Evolutionary conservation across 257 asterid genomes (phyloP), one percentile per base, ranked within the genome.

Genomic region (Primulina tabacum): DNA sequence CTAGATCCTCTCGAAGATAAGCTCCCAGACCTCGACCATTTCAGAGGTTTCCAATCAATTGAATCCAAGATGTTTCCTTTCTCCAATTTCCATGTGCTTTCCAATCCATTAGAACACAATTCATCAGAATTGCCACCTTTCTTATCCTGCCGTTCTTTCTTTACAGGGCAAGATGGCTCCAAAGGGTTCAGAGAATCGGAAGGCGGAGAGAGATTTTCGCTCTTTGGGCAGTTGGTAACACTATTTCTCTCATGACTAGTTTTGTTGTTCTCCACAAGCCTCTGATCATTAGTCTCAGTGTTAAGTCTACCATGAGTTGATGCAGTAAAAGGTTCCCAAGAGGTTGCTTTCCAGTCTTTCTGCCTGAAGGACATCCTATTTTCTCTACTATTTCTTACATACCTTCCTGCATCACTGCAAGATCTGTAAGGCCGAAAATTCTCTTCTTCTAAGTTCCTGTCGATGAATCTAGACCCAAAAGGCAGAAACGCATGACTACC

Each of bases 361-460:
- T 90, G 96, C 76, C 82, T 79, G 77, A 81, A 80, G 34, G 94
- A 77, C 35, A 82, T 89, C 76, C 97, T 83, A 69, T 75, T 85
- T 76, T 89, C 97, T 77, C 89, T 85, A 77, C 70, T 79, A 74
- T 75, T 84, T 78, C 90, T 82, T 60, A 79, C 58, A 65, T 85
- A 78, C 74, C 87, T 86, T 50, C 57, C 57, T 78, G 89, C 96
- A 64, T 83, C 90, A 1, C 85, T 79, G 12, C 87, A 90, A 60
- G 85, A 80, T 14, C 77, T 82, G 21, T 82, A 86, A 77, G 84
- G 74, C 72, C 96, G 86, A 62, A 72, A 79, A 59, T 67, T 84
- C 69, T 89, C 97, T 34, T 89, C 92, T 26, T 89, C 96, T 11
- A 78, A 20, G 77, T 78, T 80, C 81, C 90, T 90, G 67, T 89